phyloP scores from a whole-genome alignment of 2,329 filamentous ascomycete genomes.

The Alternaria ethzedia region DNA sequence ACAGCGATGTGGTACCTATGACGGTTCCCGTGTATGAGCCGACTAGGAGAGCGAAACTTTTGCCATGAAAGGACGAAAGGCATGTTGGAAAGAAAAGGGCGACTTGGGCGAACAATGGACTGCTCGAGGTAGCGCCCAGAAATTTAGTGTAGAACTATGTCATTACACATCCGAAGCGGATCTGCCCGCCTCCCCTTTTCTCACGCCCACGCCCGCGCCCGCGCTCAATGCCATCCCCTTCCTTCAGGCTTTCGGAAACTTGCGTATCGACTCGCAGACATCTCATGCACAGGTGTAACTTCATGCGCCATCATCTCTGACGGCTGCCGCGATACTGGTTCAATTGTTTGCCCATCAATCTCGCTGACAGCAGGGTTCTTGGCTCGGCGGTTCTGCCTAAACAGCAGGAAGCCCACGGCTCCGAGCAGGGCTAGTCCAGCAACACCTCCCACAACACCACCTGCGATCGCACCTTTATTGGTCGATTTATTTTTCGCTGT shows the following conservation, averaged over 20 bases:
- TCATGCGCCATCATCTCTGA: neutral
- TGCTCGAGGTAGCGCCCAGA: neutral
- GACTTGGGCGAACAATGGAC: neutral
- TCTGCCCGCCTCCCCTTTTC: neutral
- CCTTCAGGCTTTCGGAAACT: neutral
- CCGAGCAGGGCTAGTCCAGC: neutral
- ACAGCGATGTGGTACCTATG: slow-evolving; percentile 24
- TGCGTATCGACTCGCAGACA: neutral
- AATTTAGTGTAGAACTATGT: neutral
- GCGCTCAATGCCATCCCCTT: neutral
- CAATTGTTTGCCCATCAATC: neutral
- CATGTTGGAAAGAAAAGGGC: neutral
- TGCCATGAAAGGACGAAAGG: neutral
- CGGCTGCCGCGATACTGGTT: neutral
- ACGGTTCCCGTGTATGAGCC: slow-evolving; percentile 19
- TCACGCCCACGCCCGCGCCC: neutral
- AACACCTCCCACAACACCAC: slow-evolving; percentile 6
- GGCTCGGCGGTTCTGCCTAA: neutral
- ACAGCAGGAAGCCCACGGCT: neutral
- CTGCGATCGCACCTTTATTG: slow-evolving; percentile 5
- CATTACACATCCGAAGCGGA: neutral
- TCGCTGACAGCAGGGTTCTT: neutral
- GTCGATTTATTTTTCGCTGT: neutral
- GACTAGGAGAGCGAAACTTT: slow-evolving; percentile 18
- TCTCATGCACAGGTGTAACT: neutral